Evolutionary conservation across 129 eudicot species (phyloP).

Genomic region (Silybum marianum): DNA sequence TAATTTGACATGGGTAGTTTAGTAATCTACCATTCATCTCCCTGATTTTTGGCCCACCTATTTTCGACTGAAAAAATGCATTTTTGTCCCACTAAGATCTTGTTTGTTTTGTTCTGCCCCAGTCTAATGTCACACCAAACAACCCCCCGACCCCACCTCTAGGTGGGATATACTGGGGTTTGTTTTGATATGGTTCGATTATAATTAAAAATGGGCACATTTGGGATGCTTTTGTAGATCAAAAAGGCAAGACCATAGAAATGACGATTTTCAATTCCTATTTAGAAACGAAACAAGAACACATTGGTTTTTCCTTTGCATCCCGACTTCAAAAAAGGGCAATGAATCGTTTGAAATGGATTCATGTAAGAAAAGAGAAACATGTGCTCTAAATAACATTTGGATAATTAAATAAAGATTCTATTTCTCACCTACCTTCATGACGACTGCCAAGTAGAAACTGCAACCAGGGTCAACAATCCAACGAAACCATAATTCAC

Average conservation of each 20-base stretch:
- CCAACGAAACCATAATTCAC: slow-evolving; percentile 73
- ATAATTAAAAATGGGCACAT: neutral
- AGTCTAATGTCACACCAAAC: neutral
- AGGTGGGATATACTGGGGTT: neutral
- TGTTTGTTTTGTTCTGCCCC: neutral
- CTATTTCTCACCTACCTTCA: slow-evolving; percentile 63
- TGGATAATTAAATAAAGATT: slow-evolving; percentile 7
- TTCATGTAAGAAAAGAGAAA: neutral
- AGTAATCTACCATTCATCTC: neutral
- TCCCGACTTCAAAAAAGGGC: neutral
- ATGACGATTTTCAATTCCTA: neutral
- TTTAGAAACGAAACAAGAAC: neutral
- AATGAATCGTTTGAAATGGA: neutral
- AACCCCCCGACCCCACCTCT: too few species aligned
- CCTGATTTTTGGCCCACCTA: neutral
- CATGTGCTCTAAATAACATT: neutral
- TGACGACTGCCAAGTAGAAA: slow-evolving; percentile 65
- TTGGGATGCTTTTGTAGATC: neutral
- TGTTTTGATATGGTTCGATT: too few species aligned
- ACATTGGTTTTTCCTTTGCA: neutral
- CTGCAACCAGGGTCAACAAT: slow-evolving; percentile 56
- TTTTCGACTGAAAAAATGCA: neutral
- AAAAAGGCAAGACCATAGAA: neutral
- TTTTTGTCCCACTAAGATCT: neutral
- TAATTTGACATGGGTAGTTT: neutral